Base-by-base conservation (phyloP, 371 early-diverging fungal genomes). In the Mucor lusitanicus region DNA sequence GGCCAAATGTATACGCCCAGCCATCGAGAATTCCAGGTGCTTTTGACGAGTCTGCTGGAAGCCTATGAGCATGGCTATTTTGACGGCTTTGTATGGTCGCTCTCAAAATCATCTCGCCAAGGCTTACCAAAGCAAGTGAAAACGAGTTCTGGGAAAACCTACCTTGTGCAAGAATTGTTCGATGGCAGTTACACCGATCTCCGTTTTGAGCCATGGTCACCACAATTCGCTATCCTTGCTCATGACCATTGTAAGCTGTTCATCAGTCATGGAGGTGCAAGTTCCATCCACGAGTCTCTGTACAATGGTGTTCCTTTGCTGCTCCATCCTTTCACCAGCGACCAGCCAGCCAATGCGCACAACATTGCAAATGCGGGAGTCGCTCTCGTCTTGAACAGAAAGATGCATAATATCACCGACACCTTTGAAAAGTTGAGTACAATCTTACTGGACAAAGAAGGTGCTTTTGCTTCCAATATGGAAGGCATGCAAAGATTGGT, bases 201-300 rank as follows among this genome's bases (percentile, higher is more conserved):
- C 9, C 61, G 71, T 21, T 65, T 74, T 50, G 64, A 50, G n/a
- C 12, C 39, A 23, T 78, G 84, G 78, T 72, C 79, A 12, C 84
- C 81, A 11, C 84, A 84, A 63, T 59, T 66, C 42, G 78, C 80
- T 3, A 70, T 84, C 23, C 64, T 83, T 0, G 56, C 65, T 7
- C 84, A 83, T 69, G 61, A 69, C 3, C 67, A 75, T 2, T 71
- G 73, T 1, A 62, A 59, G 3, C n/a, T 79, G 15, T 83, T 83
- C 61, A 57, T 83, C 4, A 72, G 77, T 0, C 84, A 83, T 63
- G 78, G 84, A 53, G 84, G 81, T 39, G 65, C 75, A 3, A 74
- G 72, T 30, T 78, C 78, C 0, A 23, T 76, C 3, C 68, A 72
- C 40, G 84, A 83, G 65, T 63, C 72, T 0, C 54, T 78, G 9